phyloP scores from a whole-genome alignment of 345 rosid species.

The Eucalyptus curtisii region DNA sequence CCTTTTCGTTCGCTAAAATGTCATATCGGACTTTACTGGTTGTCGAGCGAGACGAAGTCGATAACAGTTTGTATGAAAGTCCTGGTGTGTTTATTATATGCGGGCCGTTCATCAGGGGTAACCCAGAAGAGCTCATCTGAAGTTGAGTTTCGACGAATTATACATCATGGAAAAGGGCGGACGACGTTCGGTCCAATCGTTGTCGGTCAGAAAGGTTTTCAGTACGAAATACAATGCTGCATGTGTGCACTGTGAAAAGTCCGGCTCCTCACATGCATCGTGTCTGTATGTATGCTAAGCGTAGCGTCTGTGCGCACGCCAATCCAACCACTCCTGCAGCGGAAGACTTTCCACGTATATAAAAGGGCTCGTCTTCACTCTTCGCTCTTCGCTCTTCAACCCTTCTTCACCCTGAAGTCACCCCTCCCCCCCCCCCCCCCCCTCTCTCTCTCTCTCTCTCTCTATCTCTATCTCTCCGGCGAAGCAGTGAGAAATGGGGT shows the following conservation, averaged over 20 bases:
- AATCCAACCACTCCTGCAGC: neutral
- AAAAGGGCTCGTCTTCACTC: neutral
- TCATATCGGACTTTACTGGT: neutral
- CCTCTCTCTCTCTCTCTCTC: neutral
- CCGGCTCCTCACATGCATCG: neutral
- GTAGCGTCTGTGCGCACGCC: neutral
- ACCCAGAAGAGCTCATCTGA: neutral
- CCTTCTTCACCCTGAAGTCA: neutral
- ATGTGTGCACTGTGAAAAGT: neutral
- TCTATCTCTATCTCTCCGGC: neutral
- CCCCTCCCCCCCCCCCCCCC: neutral
- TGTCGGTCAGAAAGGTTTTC: neutral
- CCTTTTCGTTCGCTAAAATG: neutral
- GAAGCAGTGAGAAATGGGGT: conserved; percentile 15
- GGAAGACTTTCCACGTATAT: neutral
- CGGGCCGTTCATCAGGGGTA: neutral
- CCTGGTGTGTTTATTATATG: neutral
- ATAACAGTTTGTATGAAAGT: neutral
- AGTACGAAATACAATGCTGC: neutral
- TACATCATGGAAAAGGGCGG: neutral
- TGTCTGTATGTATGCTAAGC: neutral
- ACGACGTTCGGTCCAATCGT: neutral
- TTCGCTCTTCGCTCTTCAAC: neutral
- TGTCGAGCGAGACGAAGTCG: neutral
- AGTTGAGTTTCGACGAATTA: neutral